phyloP scores from a whole-genome alignment of 345 rosid genomes.

The Linum tenue region DNA sequence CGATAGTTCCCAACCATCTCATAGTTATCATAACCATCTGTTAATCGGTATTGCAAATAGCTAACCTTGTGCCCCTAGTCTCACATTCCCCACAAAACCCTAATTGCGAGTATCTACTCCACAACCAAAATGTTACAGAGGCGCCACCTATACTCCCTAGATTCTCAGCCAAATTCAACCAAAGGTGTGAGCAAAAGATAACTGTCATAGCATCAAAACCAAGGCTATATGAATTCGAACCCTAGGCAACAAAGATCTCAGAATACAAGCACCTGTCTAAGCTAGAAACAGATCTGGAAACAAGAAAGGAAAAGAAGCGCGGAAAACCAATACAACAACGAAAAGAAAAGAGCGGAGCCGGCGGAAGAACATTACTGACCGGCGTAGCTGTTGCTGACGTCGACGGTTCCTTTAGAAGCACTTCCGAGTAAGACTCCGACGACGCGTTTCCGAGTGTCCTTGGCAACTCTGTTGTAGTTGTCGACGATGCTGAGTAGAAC shows the following conservation, averaged over 20 bases:
- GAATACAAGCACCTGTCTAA: neutral
- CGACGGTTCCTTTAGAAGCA: conserved; percentile 74
- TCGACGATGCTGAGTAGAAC: conserved; percentile 94
- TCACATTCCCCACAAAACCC: too few relatives aligned
- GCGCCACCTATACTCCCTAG: too few relatives aligned
- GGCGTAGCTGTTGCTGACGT: conserved; percentile 89
- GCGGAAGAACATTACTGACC: conserved; percentile 24
- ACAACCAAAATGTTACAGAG: too few relatives aligned
- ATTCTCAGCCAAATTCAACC: neutral
- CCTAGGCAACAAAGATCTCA: neutral
- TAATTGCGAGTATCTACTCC: too few relatives aligned
- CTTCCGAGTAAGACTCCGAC: conserved; percentile 71
- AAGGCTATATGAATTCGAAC: neutral
- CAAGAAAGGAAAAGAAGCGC: neutral
- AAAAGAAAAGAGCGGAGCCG: neutral
- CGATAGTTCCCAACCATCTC: too few relatives aligned
- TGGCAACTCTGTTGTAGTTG: conserved; percentile 88
- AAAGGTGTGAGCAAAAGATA: neutral
- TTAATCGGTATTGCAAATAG: too few relatives aligned
- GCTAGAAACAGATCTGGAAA: neutral
- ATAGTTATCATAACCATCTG: too few relatives aligned
- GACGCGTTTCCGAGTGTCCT: conserved; percentile 86
- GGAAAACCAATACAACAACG: neutral
- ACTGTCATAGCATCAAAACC: neutral
- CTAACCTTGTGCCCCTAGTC: too few relatives aligned